Evolutionary conservation across 371 early-diverging fungal genomes (phyloP).

Genomic region (Phascolomyces articulosus): DNA sequence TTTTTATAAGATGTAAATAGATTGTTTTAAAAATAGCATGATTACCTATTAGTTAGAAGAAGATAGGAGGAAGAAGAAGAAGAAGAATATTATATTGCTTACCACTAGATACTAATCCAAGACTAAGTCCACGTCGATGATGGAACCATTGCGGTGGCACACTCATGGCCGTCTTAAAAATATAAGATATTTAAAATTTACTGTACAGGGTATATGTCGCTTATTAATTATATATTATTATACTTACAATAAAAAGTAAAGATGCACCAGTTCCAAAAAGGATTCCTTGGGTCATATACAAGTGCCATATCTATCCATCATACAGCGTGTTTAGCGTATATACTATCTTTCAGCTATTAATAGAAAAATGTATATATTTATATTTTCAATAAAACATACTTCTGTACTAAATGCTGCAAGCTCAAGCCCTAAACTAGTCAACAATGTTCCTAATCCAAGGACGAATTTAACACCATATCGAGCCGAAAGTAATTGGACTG

Average conservation of each 20-base stretch:
- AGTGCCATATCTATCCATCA: constrained; percentile 59
- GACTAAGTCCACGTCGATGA: constrained; percentile 67
- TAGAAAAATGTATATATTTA: neutral
- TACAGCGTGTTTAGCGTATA: too few species aligned
- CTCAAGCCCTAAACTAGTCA: constrained; percentile 34
- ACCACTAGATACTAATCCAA: constrained; percentile 66
- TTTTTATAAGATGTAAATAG: too few species aligned
- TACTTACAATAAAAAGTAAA: constrained; percentile 31
- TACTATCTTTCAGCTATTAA: neutral
- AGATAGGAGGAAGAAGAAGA: too few species aligned
- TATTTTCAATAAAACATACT: constrained; percentile 7
- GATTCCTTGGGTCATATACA: constrained; percentile 72
- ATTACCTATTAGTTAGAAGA: too few species aligned
- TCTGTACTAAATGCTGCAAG: constrained; percentile 39
- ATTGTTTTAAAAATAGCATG: too few species aligned
- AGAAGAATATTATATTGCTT: too few species aligned
- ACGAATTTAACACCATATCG: constrained; percentile 28
- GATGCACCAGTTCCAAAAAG: constrained; percentile 72
- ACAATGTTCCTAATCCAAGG: constrained; percentile 24
- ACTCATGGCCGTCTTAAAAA: constrained; percentile 27
- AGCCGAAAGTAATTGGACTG: constrained; percentile 28
- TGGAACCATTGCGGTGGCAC: constrained; percentile 75
- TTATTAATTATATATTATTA: neutral
- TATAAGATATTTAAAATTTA: neutral
- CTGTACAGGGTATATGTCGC: neutral